phyloP scores from a whole-genome alignment of 805 yeast genomes.

The Wilhelminamyces savonicus region DNA sequence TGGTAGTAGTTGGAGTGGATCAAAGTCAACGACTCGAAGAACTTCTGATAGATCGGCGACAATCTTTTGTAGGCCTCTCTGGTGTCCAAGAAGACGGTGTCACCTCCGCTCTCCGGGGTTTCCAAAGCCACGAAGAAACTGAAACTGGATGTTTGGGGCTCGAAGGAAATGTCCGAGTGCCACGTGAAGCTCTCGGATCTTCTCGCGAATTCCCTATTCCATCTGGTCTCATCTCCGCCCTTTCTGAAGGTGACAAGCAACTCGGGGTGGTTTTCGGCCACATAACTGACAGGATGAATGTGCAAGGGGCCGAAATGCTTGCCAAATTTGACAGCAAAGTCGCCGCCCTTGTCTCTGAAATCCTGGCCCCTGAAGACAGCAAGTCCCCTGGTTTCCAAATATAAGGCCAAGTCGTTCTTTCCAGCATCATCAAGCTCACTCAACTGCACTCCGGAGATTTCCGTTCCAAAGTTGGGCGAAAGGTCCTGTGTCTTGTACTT shows the following conservation, averaged over 20 bases:
- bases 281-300: constrained; percentile 16
- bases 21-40: constrained; percentile 16
- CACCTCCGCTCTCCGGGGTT: constrained; percentile 21
- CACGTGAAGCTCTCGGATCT: constrained; percentile 8
- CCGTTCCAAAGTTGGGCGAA: constrained; percentile 22
- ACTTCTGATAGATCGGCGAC: constrained; percentile 15
- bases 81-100: constrained; percentile 18
- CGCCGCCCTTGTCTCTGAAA: constrained; percentile 19
- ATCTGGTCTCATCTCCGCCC: constrained; percentile 13
- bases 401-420: constrained; percentile 20
- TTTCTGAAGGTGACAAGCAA: constrained; percentile 16
- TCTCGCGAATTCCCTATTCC: constrained; percentile 9
- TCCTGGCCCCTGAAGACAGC: constrained; percentile 21
- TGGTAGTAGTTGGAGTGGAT: constrained; percentile 19
- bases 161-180: constrained; percentile 22
- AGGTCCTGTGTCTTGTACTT: constrained; percentile 11
- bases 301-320: constrained; percentile 21
- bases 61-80: constrained; percentile 20
- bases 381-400: constrained; percentile 18
- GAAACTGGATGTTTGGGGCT: constrained; percentile 18
- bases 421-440: constrained; percentile 19
- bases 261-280: constrained; percentile 17
- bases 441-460: constrained; percentile 18
- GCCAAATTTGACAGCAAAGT: constrained; percentile 14
- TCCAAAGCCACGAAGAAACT: constrained; percentile 20